These are phyloP conservation scores for Samsoniella hepiali DNA, from an alignment of 2,329 filamentous ascomycete species.

Conservation along the genomic window DNA sequence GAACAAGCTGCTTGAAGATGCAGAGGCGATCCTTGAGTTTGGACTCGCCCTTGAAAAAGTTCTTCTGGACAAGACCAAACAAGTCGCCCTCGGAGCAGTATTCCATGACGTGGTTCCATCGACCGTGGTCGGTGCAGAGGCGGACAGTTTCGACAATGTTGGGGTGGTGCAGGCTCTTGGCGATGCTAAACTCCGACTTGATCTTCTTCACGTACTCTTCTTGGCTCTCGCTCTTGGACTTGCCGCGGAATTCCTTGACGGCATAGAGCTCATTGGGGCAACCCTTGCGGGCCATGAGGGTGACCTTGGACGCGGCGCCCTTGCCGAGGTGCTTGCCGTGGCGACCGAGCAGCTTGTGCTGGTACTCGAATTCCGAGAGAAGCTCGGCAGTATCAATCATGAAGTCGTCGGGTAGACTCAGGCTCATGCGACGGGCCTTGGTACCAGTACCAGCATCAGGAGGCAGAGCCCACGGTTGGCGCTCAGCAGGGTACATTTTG, in stretches of 20 bases:
- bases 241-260: slow-evolving; percentile 82
- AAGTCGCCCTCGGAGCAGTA: slow-evolving; percentile 82
- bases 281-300: slow-evolving; percentile 72
- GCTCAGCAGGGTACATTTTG: slow-evolving; percentile 34
- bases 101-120: slow-evolving; percentile 93
- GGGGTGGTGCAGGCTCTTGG: slow-evolving; percentile 78
- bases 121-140: slow-evolving; percentile 68
- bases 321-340: slow-evolving; percentile 75
- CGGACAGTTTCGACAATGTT: slow-evolving; percentile 81
- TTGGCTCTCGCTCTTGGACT: slow-evolving; percentile 64
- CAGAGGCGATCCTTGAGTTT: slow-evolving; percentile 70
- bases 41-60: slow-evolving; percentile 62
- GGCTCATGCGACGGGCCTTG: slow-evolving; percentile 74
- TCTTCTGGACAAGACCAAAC: slow-evolving; percentile 69
- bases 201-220: slow-evolving; percentile 84
- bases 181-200: slow-evolving; percentile 86
- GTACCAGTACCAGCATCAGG: slow-evolving; percentile 70
- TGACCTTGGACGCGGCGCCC: slow-evolving; percentile 79
- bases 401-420: slow-evolving; percentile 71
- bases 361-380: slow-evolving; percentile 65
- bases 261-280: slow-evolving; percentile 66
- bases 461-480: slow-evolving; percentile 56
- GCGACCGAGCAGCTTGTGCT: slow-evolving; percentile 66
- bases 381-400: slow-evolving; percentile 68
- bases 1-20: slow-evolving; percentile 84